Evolutionary conservation across 2,329 filamentous ascomycete species (phyloP).

Genomic region (Aspergillus pseudoglaucus): DNA sequence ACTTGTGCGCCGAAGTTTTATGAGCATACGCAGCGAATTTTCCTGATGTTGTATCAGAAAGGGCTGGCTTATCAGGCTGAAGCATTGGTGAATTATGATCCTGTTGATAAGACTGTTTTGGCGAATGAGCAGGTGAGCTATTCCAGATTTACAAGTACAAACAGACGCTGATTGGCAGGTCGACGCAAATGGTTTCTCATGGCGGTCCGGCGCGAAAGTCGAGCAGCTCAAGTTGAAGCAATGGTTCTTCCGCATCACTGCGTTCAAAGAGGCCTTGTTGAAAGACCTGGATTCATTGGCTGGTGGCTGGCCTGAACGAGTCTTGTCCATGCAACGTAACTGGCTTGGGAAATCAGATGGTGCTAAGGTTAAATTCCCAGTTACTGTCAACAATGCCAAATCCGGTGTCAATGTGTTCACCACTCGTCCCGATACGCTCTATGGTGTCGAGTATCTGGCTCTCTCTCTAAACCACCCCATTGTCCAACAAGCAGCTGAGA

Average conservation of each 20-base stretch:
- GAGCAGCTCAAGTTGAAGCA: conserved; percentile 74
- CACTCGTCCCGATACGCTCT: conserved; percentile 78
- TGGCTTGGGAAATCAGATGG: conserved; percentile 80
- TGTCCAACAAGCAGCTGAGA: conserved; percentile 55
- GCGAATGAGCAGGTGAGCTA: conserved; percentile 68
- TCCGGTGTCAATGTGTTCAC: conserved; percentile 67
- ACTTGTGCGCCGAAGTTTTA: conserved; percentile 84
- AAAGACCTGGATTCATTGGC: conserved; percentile 63
- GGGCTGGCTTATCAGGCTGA: conserved; percentile 78
- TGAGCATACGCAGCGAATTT: conserved; percentile 81
- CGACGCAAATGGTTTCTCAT: conserved; percentile 76
- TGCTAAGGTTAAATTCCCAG: conserved; percentile 63
- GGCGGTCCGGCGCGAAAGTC: conserved; percentile 79
- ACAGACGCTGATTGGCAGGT: conserved; percentile 41
- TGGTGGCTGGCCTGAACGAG: conserved; percentile 72
- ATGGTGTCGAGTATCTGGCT: conserved; percentile 78
- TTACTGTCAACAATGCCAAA: conserved; percentile 37
- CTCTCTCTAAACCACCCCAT: conserved; percentile 67
- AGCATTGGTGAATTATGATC: conserved; percentile 83
- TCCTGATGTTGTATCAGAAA: conserved; percentile 66
- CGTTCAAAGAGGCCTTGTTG: conserved; percentile 66
- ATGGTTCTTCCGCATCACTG: conserved; percentile 84
- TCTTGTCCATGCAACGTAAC: conserved; percentile 75
- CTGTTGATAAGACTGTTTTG: conserved; percentile 79
- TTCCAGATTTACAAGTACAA: neutral